Percentiles rank a stretch among this genome's conserved stretches.
phyloP scores from a whole-genome alignment of 2,329 filamentous ascomycete genomes.

The Myrmaecium sp. region DNA sequence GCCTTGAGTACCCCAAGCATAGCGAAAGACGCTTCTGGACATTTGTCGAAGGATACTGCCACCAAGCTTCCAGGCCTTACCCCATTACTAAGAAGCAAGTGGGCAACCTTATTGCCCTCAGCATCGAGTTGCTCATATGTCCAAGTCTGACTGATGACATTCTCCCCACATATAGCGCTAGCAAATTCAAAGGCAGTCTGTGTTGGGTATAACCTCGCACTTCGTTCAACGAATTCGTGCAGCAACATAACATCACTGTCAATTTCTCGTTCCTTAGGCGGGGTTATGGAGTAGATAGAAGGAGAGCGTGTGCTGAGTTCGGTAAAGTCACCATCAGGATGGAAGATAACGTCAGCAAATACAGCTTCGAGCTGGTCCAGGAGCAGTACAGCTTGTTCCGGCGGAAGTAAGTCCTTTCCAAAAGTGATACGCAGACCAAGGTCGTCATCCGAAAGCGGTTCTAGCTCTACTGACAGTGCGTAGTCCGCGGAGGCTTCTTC shows the following conservation, averaged over 20 bases:
- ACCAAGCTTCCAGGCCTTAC: conserved; percentile 44
- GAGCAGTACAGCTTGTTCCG: conserved; percentile 48
- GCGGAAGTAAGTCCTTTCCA: conserved; percentile 45
- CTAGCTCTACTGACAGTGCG: conserved; percentile 62
- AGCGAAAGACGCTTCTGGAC: conserved; percentile 65
- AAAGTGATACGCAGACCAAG: conserved; percentile 52
- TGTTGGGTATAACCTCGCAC: conserved; percentile 38
- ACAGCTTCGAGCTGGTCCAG: conserved; percentile 55
- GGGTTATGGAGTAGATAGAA: conserved; percentile 45
- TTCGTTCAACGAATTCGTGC: conserved; percentile 61
- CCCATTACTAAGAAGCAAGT: conserved; percentile 38
- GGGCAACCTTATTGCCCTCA: conserved; percentile 55
- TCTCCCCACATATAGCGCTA: conserved; percentile 32
- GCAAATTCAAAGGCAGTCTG: conserved; percentile 63
- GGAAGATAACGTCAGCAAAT: conserved; percentile 40
- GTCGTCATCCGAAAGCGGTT: conserved; percentile 32
- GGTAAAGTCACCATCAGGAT: conserved; percentile 25
- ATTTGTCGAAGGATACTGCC: conserved; percentile 70
- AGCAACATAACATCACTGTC: conserved; percentile 42
- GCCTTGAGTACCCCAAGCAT: conserved; percentile 71
- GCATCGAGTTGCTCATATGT: conserved; percentile 56
- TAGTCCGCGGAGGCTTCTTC: conserved; percentile 55
- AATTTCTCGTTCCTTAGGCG: conserved; percentile 42
- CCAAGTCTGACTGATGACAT: conserved; percentile 41
- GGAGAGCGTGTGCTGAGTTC: conserved; percentile 19